Evolutionary conservation across 2,329 filamentous ascomycete species (phyloP).

Genomic region (Trichoderma semiorbis): DNA sequence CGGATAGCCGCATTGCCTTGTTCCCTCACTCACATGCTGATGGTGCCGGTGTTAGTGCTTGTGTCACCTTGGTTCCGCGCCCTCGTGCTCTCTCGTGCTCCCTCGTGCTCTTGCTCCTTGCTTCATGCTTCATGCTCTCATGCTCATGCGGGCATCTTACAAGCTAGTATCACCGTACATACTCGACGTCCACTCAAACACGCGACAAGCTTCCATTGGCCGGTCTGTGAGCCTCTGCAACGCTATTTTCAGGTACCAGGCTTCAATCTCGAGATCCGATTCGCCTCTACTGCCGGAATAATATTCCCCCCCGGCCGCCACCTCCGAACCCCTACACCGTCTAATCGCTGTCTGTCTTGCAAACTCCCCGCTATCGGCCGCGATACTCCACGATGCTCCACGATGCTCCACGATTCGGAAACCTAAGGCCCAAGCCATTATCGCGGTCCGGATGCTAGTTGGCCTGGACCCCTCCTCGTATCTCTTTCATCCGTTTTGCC

Average conservation of each 20-base stretch:
- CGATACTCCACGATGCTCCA: constrained; percentile 16
- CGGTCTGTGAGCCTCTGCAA: background rate
- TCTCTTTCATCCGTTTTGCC: background rate
- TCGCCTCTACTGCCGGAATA: background rate
- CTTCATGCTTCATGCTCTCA: background rate
- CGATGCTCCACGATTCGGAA: constrained; percentile 16
- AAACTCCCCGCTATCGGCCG: constrained; percentile 13
- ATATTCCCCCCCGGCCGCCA: background rate
- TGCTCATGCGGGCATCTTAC: background rate
- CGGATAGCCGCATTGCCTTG: constrained; percentile 1
- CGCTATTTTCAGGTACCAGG: constrained; percentile 12
- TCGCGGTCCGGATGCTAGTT: background rate
- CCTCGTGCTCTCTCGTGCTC: background rate
- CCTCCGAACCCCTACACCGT: constrained; percentile 10
- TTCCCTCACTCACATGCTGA: background rate
- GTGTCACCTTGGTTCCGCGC: background rate
- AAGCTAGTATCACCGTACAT: background rate
- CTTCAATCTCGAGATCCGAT: background rate
- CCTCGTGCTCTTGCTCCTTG: background rate
- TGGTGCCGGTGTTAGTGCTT: background rate
- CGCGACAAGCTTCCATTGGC: background rate
- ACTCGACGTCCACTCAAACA: background rate
- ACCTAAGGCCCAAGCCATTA: background rate
- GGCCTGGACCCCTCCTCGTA: background rate
- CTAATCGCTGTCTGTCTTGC: background rate